Base-by-base conservation (phyloP, 331 rosid genomes). In the Malus hybrid region DNA sequence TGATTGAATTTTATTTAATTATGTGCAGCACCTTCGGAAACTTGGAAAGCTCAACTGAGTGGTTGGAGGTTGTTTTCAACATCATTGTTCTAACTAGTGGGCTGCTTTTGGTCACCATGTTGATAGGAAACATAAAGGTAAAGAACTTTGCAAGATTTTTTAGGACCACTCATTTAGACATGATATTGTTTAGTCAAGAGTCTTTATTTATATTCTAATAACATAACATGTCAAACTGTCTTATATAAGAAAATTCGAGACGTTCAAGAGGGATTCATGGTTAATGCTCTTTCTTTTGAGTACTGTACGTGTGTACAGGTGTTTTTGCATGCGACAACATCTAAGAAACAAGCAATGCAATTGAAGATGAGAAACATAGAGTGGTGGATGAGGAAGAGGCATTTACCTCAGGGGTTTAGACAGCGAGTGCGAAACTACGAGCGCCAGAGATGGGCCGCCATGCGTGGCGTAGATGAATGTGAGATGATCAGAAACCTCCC, bases 41-140 rank as follows among this genome's bases (percentile, higher is more conserved):
- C 86, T 84, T 94, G 39, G 89, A 88, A 78, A 89, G 98, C 89
- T 90, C 99, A 42, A 86, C 99, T 0, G 97, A 94, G 72, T 87
- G 92, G 90, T 70, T 89, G 57, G 99, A 94, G 87, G 92, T 90
- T 33, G 87, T 94, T 58, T 94, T 94, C 90, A 94, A 90, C 73
- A 92, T 92, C 57, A 92, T 94, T 70, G 97, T 92, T 7, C 76
- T 92, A 61, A 94, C 93, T 33, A 92, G 93, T 81, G 99, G 99
- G 56, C 97, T 94, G 18, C 84, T 94, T 69, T 77, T 90, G 32
- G 99, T 94, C 71, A 94, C 99, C 26, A 90, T 94, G 99, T 81
- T 94, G 88, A 94, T 94, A 9, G 97, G 97, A 68, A 94, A 94
- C 82, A 94, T 94, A 69, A 92, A 94, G 99, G 96, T 93, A 75